Conservation (phyloP, 495 filamentous ascomycete species). For the Xylaria intraflava region DNA sequence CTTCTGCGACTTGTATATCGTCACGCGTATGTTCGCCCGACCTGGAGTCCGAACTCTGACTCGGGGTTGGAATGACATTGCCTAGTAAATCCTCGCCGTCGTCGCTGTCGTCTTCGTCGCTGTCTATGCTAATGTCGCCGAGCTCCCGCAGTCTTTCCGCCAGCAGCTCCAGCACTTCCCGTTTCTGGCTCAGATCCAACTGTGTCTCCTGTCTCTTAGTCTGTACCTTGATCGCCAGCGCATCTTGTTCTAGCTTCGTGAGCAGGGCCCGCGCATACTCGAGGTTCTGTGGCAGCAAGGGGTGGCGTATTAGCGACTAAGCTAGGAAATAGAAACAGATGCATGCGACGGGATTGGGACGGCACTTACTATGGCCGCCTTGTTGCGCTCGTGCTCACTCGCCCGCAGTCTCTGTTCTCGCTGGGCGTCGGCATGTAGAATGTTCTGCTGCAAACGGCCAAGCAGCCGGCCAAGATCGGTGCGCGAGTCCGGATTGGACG, state of each 20-base stretch:
- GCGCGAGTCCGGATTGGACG: conserved; percentile 20
- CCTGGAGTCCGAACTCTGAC: conserved; percentile 39
- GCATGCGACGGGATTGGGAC: not conserved
- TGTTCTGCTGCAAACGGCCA: conserved; percentile 61
- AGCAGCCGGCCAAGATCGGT: conserved; percentile 69
- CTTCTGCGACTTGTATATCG: not conserved
- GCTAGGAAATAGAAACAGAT: not conserved
- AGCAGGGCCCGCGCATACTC: conserved; percentile 73
- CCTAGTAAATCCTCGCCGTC: conserved; percentile 46
- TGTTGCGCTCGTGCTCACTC: conserved; percentile 65
- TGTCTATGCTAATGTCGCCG: conserved; percentile 46
- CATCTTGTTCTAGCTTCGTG: conserved; percentile 67
- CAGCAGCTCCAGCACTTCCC: conserved; percentile 50
- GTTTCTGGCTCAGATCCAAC: conserved; percentile 57
- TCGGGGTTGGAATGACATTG: conserved; percentile 41
- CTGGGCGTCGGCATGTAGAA: conserved; percentile 60
- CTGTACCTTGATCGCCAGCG: conserved; percentile 55
- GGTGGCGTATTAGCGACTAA: not conserved
- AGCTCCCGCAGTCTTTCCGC: conserved; percentile 58
- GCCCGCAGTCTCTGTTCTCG: conserved; percentile 48
- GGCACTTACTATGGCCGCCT: conserved; percentile 54
- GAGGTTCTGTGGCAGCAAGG: conserved; percentile 52
- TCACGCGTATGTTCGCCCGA: conserved; percentile 25
- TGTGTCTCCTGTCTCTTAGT: conserved; percentile 61
- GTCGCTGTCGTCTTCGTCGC: conserved; percentile 38